A percentile compares a stretch with the other conserved stretches of the same genome.
phyloP scores from a whole-genome alignment of 257 asterid genomes.

The Lycium ferocissimum region DNA sequence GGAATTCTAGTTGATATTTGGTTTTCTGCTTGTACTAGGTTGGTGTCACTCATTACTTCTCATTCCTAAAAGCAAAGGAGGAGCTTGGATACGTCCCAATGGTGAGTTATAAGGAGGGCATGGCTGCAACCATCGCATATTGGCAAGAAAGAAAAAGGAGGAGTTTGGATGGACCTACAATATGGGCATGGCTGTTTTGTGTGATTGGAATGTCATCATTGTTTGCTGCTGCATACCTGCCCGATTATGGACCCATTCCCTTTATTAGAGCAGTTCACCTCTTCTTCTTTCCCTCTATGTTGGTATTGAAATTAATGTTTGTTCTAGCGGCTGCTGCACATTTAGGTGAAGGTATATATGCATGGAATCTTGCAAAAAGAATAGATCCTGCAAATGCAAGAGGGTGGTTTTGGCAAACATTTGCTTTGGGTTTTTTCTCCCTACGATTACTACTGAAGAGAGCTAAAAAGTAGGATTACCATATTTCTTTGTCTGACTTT shows the following conservation, averaged over 20 bases:
- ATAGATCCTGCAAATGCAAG: slow-evolving; percentile 84
- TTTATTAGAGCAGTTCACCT: slow-evolving; percentile 57
- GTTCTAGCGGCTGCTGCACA: slow-evolving; percentile 55
- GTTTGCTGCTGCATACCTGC: slow-evolving; percentile 79
- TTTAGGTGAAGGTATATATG: slow-evolving; percentile 78
- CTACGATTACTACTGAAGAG: slow-evolving; percentile 72
- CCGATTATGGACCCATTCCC: slow-evolving; percentile 72
- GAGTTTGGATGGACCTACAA: slow-evolving; percentile 74
- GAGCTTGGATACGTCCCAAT: slow-evolving; percentile 85
- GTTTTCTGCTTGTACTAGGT: slow-evolving; percentile 57
- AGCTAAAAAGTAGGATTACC: slow-evolving; percentile 43
- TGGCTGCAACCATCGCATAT: slow-evolving; percentile 76
- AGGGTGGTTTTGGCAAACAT: slow-evolving; percentile 96
- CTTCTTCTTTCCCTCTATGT: slow-evolving; percentile 60
- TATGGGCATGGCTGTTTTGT: slow-evolving; percentile 60
- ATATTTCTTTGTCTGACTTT: neutral
- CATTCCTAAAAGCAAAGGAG: slow-evolving; percentile 84
- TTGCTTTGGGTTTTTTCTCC: slow-evolving; percentile 73
- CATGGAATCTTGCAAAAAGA: slow-evolving; percentile 81
- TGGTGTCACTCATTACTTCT: slow-evolving; percentile 92
- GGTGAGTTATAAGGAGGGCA: slow-evolving; percentile 78
- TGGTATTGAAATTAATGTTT: slow-evolving; percentile 47
- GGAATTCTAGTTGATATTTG: neutral
- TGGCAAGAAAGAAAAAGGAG: slow-evolving; percentile 79
- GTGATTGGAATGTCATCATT: slow-evolving; percentile 63